A percentile compares a stretch with the other conserved stretches of the same genome.
Conservation (phyloP, 1,284 basidiomycete genomes). For the Kalmanozyma brasiliensis region DNA sequence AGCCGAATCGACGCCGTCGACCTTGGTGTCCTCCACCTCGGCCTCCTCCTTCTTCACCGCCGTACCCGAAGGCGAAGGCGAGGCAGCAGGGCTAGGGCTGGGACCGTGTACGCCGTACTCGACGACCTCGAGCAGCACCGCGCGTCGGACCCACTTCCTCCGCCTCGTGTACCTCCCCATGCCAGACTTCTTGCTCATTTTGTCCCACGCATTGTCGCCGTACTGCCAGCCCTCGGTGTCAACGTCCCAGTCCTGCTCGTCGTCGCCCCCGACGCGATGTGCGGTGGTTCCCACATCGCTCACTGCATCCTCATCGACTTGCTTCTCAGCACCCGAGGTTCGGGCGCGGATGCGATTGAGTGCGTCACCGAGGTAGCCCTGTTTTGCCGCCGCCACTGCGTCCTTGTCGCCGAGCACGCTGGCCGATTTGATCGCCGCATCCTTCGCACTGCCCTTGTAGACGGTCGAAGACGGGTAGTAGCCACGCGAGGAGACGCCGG, state of each 20-base stretch:
- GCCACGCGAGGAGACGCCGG: conserved; percentile 48
- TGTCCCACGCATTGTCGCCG: conserved; percentile 96
- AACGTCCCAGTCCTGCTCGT: conserved; percentile 70
- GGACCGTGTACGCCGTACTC: conserved; percentile 49
- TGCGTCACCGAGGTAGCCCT: conserved; percentile 48
- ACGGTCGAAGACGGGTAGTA: conserved; percentile 24
- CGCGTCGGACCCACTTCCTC: conserved; percentile 68
- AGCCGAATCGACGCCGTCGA: conserved; percentile 11
- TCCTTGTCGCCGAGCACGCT: conserved; percentile 31
- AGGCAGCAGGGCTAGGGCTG: conserved; percentile 6
- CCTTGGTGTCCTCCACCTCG: conserved; percentile 9
- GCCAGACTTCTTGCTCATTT: conserved; percentile 78
- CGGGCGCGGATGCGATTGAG: conserved; percentile 35
- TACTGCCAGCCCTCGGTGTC: conserved; percentile 93
- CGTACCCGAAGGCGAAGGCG: not conserved
- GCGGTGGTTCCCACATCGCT: conserved; percentile 31
- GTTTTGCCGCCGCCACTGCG: conserved; percentile 31
- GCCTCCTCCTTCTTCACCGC: conserved; percentile 6
- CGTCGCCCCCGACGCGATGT: conserved; percentile 5
- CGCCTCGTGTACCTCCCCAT: conserved; percentile 75
- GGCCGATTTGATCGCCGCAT: conserved; percentile 36
- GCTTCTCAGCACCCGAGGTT: not conserved
- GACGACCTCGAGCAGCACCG: conserved; percentile 67
- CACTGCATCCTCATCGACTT: conserved; percentile 7
- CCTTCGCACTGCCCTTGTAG: conserved; percentile 37